Conservation (phyloP, 148 eudicot species). For the Talinum fruticosum region DNA sequence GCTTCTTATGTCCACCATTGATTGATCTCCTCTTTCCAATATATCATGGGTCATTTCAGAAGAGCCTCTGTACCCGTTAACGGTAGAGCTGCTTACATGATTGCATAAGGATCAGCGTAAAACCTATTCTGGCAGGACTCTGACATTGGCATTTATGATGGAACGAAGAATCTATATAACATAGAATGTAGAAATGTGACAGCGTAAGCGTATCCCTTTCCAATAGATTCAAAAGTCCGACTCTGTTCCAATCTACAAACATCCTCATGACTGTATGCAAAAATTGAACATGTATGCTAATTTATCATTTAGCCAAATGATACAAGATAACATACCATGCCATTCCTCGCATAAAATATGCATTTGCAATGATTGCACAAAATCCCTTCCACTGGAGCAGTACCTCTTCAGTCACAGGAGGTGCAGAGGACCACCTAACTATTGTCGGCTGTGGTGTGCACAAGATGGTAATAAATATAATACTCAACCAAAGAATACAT, state of each 20-base stretch:
- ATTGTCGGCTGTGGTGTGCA: constrained; percentile 96
- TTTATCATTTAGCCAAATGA: neutral
- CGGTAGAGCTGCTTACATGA: neutral
- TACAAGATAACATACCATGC: constrained; percentile 62
- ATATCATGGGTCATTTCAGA: neutral
- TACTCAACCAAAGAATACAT: constrained; percentile 92
- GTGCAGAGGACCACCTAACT: constrained; percentile 80
- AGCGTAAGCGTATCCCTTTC: neutral
- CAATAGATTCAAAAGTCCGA: neutral
- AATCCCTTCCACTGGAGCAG: constrained; percentile 85
- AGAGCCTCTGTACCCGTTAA: neutral
- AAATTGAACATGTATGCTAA: neutral
- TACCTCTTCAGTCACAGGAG: constrained; percentile 78
- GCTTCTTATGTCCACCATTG: neutral
- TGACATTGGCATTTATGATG: neutral
- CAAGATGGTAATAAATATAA: constrained; percentile 77
- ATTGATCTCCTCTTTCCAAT: neutral
- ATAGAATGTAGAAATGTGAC: neutral
- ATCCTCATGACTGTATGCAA: neutral
- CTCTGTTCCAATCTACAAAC: neutral
- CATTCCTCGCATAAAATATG: constrained; percentile 89
- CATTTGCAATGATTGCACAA: constrained; percentile 92
- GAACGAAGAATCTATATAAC: neutral
- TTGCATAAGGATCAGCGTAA: neutral
- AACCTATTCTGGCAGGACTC: neutral